A percentile compares a stretch with the other conserved stretches of the same genome.
phyloP scores from a whole-genome alignment of 345 rosid species.

The Hypericum androsaemum region DNA sequence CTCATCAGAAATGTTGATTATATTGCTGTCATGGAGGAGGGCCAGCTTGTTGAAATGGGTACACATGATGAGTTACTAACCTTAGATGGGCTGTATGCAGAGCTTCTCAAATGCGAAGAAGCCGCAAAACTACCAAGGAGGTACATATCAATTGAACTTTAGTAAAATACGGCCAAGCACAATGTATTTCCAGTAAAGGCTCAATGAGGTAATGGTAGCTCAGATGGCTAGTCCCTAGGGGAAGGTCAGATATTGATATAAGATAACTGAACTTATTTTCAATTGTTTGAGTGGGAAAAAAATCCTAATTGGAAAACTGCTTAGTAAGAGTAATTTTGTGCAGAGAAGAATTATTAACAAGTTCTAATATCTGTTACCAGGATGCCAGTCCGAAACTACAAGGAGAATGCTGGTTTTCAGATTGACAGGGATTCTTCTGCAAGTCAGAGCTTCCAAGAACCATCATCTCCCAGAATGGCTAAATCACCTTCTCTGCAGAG shows the following conservation, averaged over 20 bases:
- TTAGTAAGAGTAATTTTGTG: background rate
- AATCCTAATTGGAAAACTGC: too few relatives aligned
- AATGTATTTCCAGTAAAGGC: background rate
- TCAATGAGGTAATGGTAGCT: too few relatives aligned
- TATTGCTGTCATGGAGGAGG: constrained; percentile 97
- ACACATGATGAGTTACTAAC: constrained; percentile 79
- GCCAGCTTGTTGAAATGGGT: constrained; percentile 96
- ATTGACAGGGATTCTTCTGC: constrained; percentile 86
- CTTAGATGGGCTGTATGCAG: constrained; percentile 75
- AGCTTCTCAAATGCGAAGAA: constrained; percentile 93
- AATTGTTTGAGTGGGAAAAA: too few relatives aligned
- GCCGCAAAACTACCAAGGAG: constrained; percentile 95
- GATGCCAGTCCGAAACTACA: constrained; percentile 76
- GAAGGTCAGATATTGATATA: too few relatives aligned
- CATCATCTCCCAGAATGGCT: constrained; percentile 70
- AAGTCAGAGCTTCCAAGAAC: constrained; percentile 72
- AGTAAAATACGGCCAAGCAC: background rate
- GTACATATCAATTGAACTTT: constrained; percentile 25
- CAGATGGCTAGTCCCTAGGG: too few relatives aligned
- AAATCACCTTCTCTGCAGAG: constrained; percentile 98
- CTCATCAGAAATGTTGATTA: constrained; percentile 92
- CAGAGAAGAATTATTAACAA: constrained; percentile 8
- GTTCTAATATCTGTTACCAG: constrained; percentile 32
- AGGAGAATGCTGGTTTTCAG: constrained; percentile 60
- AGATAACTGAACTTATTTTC: too few relatives aligned